Percentiles rank a stretch among this genome's conserved stretches.
Conservation (phyloP, 495 filamentous ascomycete genomes). For the Penicillium bovifimosum region DNA sequence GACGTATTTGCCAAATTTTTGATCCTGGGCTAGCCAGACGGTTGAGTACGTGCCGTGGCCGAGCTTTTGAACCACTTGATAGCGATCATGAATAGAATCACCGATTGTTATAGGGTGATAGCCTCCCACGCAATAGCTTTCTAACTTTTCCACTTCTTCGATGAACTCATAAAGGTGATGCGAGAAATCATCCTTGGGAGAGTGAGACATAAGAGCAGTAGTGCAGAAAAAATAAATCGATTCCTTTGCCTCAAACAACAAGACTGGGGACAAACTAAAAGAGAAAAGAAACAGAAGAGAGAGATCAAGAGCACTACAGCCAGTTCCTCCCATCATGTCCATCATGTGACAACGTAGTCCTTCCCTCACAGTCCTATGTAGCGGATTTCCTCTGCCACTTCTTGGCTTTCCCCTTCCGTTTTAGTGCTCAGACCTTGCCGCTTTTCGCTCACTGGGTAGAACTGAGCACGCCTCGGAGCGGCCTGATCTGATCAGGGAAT, state of each 20-base stretch:
- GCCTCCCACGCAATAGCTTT: slow-evolving; percentile 31
- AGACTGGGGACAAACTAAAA: too few relatives aligned
- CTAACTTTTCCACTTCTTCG: slow-evolving; percentile 13
- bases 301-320: too few relatives aligned
- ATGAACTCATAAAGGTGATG: slow-evolving; percentile 1
- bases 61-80: slow-evolving; percentile 16
- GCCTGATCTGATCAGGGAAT: too few relatives aligned
- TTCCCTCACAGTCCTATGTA: too few relatives aligned
- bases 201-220: not conserved
- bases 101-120: slow-evolving; percentile 33
- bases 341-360: too few relatives aligned
- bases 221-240: not conserved
- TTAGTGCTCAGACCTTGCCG: too few relatives aligned
- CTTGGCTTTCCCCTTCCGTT: slow-evolving; percentile 7
- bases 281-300: too few relatives aligned
- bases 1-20: slow-evolving; percentile 7
- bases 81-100: slow-evolving; percentile 23
- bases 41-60: slow-evolving; percentile 17
- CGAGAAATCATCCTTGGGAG: not conserved
- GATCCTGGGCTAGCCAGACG: slow-evolving; percentile 20
- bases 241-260: too few relatives aligned
- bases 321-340: too few relatives aligned
- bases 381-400: slow-evolving; percentile 14
- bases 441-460: too few relatives aligned
- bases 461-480: too few relatives aligned